Conservation (phyloP, 2,329 filamentous ascomycete species). For the Phoma sp. region DNA sequence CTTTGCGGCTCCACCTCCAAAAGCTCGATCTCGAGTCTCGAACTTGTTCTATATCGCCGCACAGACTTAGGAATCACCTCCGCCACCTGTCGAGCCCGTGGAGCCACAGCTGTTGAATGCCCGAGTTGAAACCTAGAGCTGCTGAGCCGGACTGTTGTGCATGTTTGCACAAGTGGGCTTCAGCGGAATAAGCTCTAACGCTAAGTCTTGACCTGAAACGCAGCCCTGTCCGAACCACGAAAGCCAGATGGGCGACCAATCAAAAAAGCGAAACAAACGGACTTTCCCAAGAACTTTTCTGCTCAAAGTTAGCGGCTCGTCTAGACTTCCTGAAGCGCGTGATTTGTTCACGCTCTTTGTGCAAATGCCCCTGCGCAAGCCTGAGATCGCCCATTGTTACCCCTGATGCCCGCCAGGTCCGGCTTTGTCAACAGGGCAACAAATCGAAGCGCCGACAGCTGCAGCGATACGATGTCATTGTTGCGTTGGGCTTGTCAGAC, state of each 20-base stretch:
- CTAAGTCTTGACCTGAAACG: constrained; percentile 32
- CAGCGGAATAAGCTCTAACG: constrained; percentile 19
- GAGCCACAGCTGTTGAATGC: constrained; percentile 23
- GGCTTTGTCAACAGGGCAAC: constrained; percentile 22
- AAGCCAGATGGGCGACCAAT: constrained; percentile 21
- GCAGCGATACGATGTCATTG: constrained; percentile 9
- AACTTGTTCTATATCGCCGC: constrained; percentile 21
- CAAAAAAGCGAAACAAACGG: constrained; percentile 2
- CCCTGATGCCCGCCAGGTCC: constrained; percentile 30
- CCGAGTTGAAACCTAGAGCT: constrained; percentile 25
- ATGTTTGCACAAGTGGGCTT: constrained; percentile 24
- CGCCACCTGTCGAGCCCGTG: constrained; percentile 13
- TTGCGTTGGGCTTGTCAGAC: constrained; percentile 4
- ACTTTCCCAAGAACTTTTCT: constrained; percentile 18
- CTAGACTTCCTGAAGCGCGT: constrained; percentile 25
- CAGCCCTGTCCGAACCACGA: constrained; percentile 20
- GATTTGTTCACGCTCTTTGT: constrained; percentile 20
- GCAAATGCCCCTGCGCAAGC: constrained; percentile 30
- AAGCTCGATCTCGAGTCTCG: constrained; percentile 23
- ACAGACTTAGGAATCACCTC: constrained; percentile 24
- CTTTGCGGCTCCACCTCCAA: constrained; percentile 15
- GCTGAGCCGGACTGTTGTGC: constrained; percentile 22
- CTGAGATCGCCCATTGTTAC: constrained; percentile 26
- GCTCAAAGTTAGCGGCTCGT: constrained; percentile 20
- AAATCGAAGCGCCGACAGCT: constrained; percentile 24